These are phyloP conservation scores for Pichia sp. DNA, from an alignment of 1,139 yeast species.

Conservation along the genomic window DNA sequence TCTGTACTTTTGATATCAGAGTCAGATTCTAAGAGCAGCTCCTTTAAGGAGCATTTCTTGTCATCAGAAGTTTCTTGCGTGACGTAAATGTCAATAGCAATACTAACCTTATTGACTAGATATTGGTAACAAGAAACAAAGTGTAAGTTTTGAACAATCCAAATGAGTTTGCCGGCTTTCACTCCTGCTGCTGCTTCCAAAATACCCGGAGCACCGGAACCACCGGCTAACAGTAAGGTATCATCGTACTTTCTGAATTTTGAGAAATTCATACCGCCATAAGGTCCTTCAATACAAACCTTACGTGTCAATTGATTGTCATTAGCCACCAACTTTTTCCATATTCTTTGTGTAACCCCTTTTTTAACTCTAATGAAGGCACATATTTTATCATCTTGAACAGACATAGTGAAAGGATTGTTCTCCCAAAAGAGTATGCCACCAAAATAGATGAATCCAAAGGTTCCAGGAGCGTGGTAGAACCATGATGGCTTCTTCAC, in stretches of 20 bases:
- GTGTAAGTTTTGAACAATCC: slow-evolving; percentile 13
- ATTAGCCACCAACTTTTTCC: slow-evolving; percentile 20
- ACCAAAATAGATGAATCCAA: slow-evolving; percentile 37
- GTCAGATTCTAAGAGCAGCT: slow-evolving; percentile 2
- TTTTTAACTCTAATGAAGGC: slow-evolving; percentile 37
- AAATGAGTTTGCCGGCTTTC: slow-evolving; percentile 15
- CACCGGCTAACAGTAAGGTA: slow-evolving; percentile 57
- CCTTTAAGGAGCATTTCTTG: not conserved
- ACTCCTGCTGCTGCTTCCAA: slow-evolving; percentile 37
- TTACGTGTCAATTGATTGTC: slow-evolving; percentile 22
- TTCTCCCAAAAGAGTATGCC: slow-evolving; percentile 31
- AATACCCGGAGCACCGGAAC: slow-evolving; percentile 66
- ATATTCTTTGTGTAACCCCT: slow-evolving; percentile 26
- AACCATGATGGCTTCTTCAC: slow-evolving; percentile 42
- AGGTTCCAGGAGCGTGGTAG: slow-evolving; percentile 36
- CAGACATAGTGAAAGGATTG: slow-evolving; percentile 37
- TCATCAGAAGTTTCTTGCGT: slow-evolving; percentile 13
- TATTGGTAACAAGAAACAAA: slow-evolving; percentile 7
- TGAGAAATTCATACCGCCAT: slow-evolving; percentile 36
- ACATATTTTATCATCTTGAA: slow-evolving; percentile 18
- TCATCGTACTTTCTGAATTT: slow-evolving; percentile 45
- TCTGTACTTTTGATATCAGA: slow-evolving; percentile 8
- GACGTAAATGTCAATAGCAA: slow-evolving; percentile 17
- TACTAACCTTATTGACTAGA: slow-evolving; percentile 4
- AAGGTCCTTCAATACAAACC: slow-evolving; percentile 60